phyloP scores from a whole-genome alignment of 805 yeast genomes.

The Ogataea siamensis region DNA sequence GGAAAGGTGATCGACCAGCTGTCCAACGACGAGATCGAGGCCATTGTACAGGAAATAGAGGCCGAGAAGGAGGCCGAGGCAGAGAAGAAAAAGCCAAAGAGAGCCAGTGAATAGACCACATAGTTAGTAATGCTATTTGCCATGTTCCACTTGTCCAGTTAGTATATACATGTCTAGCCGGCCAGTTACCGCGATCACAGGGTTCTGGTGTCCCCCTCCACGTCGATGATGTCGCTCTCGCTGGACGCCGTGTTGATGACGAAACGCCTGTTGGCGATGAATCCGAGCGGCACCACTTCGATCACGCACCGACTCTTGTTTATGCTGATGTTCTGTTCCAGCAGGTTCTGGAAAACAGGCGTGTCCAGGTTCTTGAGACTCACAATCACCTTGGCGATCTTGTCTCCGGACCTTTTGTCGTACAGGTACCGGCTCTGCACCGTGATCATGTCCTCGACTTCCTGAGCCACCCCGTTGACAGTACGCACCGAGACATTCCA shows the following conservation, averaged over 20 bases:
- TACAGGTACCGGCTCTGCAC: slow-evolving; percentile 30
- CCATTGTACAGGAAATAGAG: slow-evolving; percentile 78
- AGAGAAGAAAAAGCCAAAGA: slow-evolving; percentile 60
- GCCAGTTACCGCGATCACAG: too few relatives aligned
- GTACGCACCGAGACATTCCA: slow-evolving; percentile 21
- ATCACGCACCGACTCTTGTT: slow-evolving; percentile 26
- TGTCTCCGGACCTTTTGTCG: slow-evolving; percentile 24
- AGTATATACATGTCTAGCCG: too few relatives aligned
- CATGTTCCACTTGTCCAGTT: too few relatives aligned
- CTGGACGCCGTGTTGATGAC: slow-evolving; percentile 28
- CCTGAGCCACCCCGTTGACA: slow-evolving; percentile 22
- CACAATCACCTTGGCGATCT: slow-evolving; percentile 27
- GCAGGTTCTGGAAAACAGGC: slow-evolving; percentile 20
- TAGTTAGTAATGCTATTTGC: slow-evolving; percentile 4
- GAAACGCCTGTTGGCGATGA: slow-evolving; percentile 21
- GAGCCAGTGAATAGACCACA: slow-evolving; percentile 18
- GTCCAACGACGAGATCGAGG: slow-evolving; percentile 68
- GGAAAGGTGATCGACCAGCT: slow-evolving; percentile 56
- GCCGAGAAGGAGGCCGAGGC: slow-evolving; percentile 83
- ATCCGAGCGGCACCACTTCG: slow-evolving; percentile 27
- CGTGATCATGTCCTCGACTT: slow-evolving; percentile 27
- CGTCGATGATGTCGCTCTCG: slow-evolving; percentile 27
- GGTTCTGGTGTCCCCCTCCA: slow-evolving; percentile 30
- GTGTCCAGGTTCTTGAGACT: slow-evolving; percentile 22
- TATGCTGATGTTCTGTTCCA: slow-evolving; percentile 29